These are phyloP conservation scores for Neurospora tetrasperma DNA, from an alignment of 495 filamentous ascomycete genomes.

Conservation along the genomic window DNA sequence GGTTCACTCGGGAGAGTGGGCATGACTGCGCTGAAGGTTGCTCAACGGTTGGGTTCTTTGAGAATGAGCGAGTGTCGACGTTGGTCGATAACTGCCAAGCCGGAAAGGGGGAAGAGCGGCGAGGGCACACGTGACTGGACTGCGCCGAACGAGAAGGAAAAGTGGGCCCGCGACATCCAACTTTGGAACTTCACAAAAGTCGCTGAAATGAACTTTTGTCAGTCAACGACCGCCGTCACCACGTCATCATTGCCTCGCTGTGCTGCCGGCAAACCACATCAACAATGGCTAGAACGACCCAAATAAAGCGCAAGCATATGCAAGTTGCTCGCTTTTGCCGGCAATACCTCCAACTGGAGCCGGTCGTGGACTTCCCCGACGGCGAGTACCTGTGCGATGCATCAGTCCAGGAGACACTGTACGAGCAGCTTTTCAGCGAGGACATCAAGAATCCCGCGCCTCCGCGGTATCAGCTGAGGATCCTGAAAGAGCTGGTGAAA, in stretches of 20 bases:
- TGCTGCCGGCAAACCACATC: not conserved
- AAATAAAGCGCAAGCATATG: not conserved
- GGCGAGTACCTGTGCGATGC: conserved; percentile 21
- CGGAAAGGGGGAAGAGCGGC: not conserved
- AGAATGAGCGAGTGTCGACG: not conserved
- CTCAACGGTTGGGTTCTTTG: no score
- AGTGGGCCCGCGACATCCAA: not conserved
- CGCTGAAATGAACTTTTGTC: not conserved
- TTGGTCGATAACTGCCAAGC: not conserved
- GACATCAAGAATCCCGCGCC: conserved; percentile 46
- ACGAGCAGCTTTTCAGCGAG: conserved; percentile 52
- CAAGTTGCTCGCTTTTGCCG: conserved; percentile 29
- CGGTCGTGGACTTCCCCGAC: conserved; percentile 24
- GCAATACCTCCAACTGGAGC: conserved; percentile 34
- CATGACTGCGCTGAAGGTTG: not conserved
- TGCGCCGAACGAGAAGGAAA: not conserved
- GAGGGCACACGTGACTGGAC: not conserved
- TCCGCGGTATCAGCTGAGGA: conserved; percentile 53
- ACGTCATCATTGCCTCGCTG: not conserved
- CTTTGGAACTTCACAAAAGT: not conserved
- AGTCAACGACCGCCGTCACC: not conserved
- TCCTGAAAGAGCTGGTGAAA: conserved; percentile 58
- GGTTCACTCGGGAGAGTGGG: accelerated
- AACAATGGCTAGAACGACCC: not conserved
- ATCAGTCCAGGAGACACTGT: conserved; percentile 51